Conservation (phyloP, 352 stramenopile genomes). For the Phytophthora brassicae region DNA sequence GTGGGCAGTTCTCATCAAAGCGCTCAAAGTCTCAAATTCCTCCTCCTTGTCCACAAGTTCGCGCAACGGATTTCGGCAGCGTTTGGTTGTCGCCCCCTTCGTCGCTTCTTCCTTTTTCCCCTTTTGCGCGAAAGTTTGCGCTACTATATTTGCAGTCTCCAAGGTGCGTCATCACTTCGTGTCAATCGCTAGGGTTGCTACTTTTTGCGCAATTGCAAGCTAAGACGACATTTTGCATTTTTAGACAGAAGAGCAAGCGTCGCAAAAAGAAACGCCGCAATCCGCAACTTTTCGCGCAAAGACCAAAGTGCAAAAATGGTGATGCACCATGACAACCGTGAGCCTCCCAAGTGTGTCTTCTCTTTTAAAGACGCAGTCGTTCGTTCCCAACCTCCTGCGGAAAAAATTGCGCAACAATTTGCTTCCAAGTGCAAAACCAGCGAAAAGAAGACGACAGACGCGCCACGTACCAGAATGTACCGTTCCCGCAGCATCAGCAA, state of each 20-base stretch:
- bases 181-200: background rate
- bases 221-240: background rate
- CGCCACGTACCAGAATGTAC: conserved; percentile 16
- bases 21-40: conserved; percentile 16
- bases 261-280: background rate
- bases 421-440: background rate
- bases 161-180: background rate
- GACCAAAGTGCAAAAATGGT: conserved; percentile 19
- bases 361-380: conserved; percentile 42
- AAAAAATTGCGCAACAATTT: background rate
- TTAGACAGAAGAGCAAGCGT: background rate
- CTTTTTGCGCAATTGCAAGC: background rate
- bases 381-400: conserved; percentile 9
- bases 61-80: conserved; percentile 29
- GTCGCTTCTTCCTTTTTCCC: background rate
- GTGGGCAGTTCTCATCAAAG: conserved; percentile 9
- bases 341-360: conserved; percentile 29
- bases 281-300: background rate
- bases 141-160: background rate
- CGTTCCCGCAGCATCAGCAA: conserved; percentile 41
- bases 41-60: conserved; percentile 5
- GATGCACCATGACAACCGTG: conserved; percentile 19
- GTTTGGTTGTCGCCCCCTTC: conserved; percentile 39
- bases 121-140: no score
- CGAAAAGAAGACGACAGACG: conserved; percentile 4